Base-by-base conservation (phyloP, 768 basidiomycete genomes). In the Infundibulicybe gibba region DNA sequence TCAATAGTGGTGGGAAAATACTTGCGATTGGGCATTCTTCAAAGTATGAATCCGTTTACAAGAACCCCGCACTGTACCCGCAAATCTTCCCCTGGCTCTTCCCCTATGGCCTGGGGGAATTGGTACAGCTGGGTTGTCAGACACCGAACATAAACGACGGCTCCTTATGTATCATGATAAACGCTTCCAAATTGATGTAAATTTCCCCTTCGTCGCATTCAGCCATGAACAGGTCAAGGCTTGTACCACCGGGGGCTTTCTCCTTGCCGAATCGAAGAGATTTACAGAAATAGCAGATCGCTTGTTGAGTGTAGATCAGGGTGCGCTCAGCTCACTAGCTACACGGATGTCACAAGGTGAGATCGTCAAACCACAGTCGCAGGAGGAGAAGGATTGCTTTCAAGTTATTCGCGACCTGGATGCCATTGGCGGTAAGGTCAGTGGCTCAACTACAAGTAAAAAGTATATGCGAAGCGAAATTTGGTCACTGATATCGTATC, bases 11-110 rank as follows among this genome's bases (percentile, higher is more conserved):
- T 5, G 56, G 57, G 0, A 57, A 56, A 21, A 49, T 62, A 0
- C 43, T 75, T 0, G 62, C 47, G 0, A 56, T 70, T 12, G 64
- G 64, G 1, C 64, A 62, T 31, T 41, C 40, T 5, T 25, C 38
- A 0, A 17, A 49, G 2, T 58, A 63, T 0, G 44, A 64, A 40
- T 60, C 59, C 2, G 54, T 61, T 6, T 66, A 56, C 34, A 40
- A 65, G 8, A 71, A 75, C 51, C 60, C 65, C 5, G 43, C 50
- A 3, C 41, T 69, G 15, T 74, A 69, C 51, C 67, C 71, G 1
- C 53, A 62, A 6, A 68, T 72, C 62, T 73, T 71, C 56, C 71
- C 70, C 0, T 72, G 69, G 68, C 51, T 74, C 0, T 74, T 67
- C 53, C 71, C 69, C 0, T 74, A 71, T 54, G 67, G 71, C 0